Percentiles rank a stretch among this genome's conserved stretches.
Evolutionary conservation across 2,329 filamentous ascomycete genomes (phyloP).

Genomic region (Trichoderma breve): DNA sequence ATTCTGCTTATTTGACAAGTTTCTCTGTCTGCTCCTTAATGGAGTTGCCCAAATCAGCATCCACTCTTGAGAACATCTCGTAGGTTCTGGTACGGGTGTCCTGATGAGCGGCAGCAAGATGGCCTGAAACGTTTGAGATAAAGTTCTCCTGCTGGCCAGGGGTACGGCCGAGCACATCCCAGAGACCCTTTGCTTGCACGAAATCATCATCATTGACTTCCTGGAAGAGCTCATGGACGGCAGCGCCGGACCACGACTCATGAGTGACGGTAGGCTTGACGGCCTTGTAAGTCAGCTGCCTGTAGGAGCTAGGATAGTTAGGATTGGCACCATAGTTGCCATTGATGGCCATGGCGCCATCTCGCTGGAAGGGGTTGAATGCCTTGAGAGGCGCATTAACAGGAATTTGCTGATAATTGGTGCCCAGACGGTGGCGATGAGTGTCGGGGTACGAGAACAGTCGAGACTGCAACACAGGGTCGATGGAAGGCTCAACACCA

Average conservation of each 20-base stretch:
- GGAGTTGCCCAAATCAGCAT: conserved; percentile 49
- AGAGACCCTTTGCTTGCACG: conserved; percentile 48
- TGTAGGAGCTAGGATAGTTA: conserved; percentile 55
- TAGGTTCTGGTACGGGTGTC: conserved; percentile 58
- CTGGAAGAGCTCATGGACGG: conserved; percentile 43
- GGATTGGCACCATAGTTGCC: conserved; percentile 60
- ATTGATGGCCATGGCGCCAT: conserved; percentile 69
- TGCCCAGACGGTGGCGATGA: conserved; percentile 61
- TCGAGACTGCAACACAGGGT: conserved; percentile 60
- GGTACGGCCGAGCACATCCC: conserved; percentile 47
- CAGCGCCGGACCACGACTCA: conserved; percentile 48
- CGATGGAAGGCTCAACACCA: conserved; percentile 60
- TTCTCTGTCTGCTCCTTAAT: conserved; percentile 55
- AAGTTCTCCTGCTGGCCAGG: conserved; percentile 61
- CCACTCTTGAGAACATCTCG: conserved; percentile 59
- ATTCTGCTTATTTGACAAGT: conserved; percentile 28
- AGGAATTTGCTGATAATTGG: conserved; percentile 64
- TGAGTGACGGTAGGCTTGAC: conserved; percentile 43
- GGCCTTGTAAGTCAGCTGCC: conserved; percentile 43
- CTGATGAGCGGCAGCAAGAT: conserved; percentile 52
- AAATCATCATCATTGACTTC: conserved; percentile 50
- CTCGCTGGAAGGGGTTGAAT: conserved; percentile 70
- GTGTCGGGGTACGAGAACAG: conserved; percentile 63
- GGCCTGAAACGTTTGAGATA: conserved; percentile 56
- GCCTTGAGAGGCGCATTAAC: conserved; percentile 56